Conservation (phyloP, 2,329 filamentous ascomycete species). For the Clonostachys rosea region DNA sequence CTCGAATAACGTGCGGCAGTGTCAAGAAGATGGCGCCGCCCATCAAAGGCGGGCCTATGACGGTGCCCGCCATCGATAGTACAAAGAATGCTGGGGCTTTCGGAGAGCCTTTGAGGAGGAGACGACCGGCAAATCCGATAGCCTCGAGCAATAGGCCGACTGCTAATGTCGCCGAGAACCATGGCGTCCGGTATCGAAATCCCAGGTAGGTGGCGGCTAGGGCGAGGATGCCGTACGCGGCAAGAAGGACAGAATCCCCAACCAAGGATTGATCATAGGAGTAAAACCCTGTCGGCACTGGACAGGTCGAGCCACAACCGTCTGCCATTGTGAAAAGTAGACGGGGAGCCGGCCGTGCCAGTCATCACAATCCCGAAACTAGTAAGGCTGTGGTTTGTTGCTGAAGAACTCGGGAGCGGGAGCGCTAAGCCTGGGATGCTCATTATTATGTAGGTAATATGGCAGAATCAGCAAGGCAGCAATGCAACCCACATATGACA, state of each 20-base stretch:
- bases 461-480: no score
- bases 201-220: conserved; percentile 29
- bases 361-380: no score
- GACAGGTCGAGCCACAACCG: conserved; percentile 27
- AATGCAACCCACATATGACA: no score
- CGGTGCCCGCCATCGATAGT: conserved; percentile 39
- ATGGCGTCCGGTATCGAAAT: conserved; percentile 27
- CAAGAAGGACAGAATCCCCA: conserved; percentile 34
- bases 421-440: no score
- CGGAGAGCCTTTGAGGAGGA: conserved; percentile 29
- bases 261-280: conserved; percentile 25
- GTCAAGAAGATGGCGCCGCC: conserved; percentile 35
- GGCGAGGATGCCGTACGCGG: conserved; percentile 30
- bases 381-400: no score
- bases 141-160: conserved; percentile 36
- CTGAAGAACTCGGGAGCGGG: no score
- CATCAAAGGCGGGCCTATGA: conserved; percentile 40
- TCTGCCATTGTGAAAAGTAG: conserved; percentile 20
- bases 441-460: no score
- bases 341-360: no score
- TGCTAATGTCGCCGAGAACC: conserved; percentile 33
- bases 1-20: conserved; percentile 37
- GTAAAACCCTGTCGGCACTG: conserved; percentile 27
- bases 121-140: conserved; percentile 38
- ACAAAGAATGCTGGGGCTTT: conserved; percentile 29